These are phyloP conservation scores for Biscogniauxia marginata DNA, from an alignment of 2,329 filamentous ascomycete species.

Conservation along the genomic window DNA sequence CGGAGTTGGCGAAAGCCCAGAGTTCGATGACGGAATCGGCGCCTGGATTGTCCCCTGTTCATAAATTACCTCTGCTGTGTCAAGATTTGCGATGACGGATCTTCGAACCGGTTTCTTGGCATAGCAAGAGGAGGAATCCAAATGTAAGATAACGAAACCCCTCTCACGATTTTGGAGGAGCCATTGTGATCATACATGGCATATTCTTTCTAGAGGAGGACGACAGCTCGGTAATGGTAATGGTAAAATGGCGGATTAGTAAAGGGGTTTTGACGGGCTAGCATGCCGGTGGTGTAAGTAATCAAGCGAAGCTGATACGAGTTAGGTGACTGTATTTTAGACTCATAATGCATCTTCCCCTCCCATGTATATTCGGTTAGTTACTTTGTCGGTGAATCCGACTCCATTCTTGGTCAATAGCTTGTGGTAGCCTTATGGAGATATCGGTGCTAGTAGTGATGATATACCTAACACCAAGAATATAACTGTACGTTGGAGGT, in stretches of 20 bases:
- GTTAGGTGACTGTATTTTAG: neutral
- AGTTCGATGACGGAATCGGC: slow-evolving; percentile 30
- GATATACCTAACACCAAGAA: too few relatives aligned
- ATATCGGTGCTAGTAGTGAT: too few relatives aligned
- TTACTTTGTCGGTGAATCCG: neutral
- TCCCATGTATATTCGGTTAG: neutral
- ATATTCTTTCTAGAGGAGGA: neutral
- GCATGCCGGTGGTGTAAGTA: neutral
- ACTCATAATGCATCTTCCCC: neutral
- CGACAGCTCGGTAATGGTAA: neutral
- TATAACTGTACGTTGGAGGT: too few relatives aligned
- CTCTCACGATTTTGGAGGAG: neutral
- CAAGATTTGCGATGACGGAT: neutral
- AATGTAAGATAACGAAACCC: neutral
- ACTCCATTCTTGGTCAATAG: too few relatives aligned
- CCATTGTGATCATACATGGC: neutral
- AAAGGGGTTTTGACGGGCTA: neutral
- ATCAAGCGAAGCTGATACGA: neutral
- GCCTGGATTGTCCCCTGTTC: slow-evolving; percentile 31
- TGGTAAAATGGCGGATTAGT: neutral
- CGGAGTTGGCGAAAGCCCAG: slow-evolving; percentile 24
- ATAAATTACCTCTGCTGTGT: slow-evolving; percentile 3
- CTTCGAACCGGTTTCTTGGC: neutral
- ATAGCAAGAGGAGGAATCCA: neutral
- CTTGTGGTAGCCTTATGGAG: too few relatives aligned